Percentiles rank a stretch among this genome's conserved stretches.
phyloP scores from a whole-genome alignment of 2,329 filamentous ascomycete species.

The Colletotrichum sp. region DNA sequence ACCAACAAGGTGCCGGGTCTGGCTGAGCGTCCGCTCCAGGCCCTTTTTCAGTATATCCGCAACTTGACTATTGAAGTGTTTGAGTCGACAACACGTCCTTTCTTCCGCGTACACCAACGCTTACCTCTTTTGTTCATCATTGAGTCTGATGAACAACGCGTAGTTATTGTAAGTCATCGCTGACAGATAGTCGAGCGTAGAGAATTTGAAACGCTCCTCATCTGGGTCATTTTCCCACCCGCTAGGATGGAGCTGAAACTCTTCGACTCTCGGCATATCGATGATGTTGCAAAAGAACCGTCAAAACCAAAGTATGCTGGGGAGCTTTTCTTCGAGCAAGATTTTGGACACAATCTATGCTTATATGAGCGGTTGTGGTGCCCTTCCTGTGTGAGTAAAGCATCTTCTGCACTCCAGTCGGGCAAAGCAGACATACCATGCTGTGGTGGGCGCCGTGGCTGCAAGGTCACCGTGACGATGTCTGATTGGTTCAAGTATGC shows the following conservation, averaged over 20 bases:
- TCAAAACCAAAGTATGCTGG: background rate
- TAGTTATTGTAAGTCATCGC: slow-evolving; percentile 40
- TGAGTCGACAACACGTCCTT: accelerated
- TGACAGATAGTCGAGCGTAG: slow-evolving; percentile 40
- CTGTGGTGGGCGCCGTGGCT: background rate
- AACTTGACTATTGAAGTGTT: slow-evolving; percentile 5
- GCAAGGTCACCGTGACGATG: background rate
- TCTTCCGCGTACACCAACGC: background rate
- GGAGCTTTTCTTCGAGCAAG: background rate
- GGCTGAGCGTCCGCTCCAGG: slow-evolving; percentile 39
- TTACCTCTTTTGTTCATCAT: slow-evolving; percentile 31
- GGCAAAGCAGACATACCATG: background rate
- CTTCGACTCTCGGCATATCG: slow-evolving; percentile 30
- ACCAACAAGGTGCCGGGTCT: slow-evolving; percentile 40
- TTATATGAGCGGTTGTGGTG: too few species aligned
- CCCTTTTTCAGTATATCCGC: slow-evolving; percentile 34
- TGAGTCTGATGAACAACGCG: slow-evolving; percentile 40
- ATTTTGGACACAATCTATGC: accelerated
- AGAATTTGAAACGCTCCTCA: slow-evolving; percentile 40
- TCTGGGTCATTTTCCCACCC: slow-evolving; percentile 41
- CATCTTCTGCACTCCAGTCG: background rate
- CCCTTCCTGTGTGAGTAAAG: too few species aligned
- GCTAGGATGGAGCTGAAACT: slow-evolving; percentile 32
- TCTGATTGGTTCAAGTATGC: background rate
- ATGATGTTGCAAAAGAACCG: background rate